Base-by-base conservation (phyloP, 2,329 filamentous ascomycete genomes). In the Fusarium lateritium region DNA sequence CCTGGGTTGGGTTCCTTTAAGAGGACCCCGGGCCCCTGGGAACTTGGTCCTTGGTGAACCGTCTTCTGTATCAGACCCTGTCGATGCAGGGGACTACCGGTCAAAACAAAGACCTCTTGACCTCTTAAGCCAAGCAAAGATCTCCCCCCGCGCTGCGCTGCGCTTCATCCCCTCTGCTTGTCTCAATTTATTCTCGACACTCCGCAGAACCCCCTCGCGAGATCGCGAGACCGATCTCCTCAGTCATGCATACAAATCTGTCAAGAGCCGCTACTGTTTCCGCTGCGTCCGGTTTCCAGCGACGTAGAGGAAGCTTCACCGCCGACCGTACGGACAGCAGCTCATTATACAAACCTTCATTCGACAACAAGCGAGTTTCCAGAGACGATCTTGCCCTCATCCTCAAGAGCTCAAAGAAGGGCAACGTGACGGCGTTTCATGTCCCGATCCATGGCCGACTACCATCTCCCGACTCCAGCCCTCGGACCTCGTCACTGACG, bases 281-380 rank as follows among this genome's bases (percentile, higher is more conserved):
- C 28, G 62, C 69, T 43, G 62, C 69, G 40, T 62, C 68, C 51
- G 56, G 64, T 34, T 56, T 65, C 42, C 63, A 63, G 22, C 60
- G 72, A 51, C 74, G 73, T 17, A 75, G 67, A 54, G 63, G 67
- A 52, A 70, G 69, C 50, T 71, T 71, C 55, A 73, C 67, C 52
- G 62, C 67, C 34, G 73, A 74, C 43, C 63, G 58, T 38, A 55
- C 73, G 43, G 63, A 60, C 39, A 56, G 39, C 28, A 69, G 59
- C 42, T 39, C 58, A 33, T 53, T 66, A 28, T 63, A 65, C 40
- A 71, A 61, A 44, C 62, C 67, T 43, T 61, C 69, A 45, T 70
- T 71, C 44, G 70, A 75, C 68, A 84, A 82, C 68, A 84, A 82
- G 73, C 80, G 83, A 65, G 73, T 83, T 43, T 86, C 84, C 22